phyloP scores from a whole-genome alignment of 2,329 filamentous ascomycete species.

The Colletotrichum tabaci region DNA sequence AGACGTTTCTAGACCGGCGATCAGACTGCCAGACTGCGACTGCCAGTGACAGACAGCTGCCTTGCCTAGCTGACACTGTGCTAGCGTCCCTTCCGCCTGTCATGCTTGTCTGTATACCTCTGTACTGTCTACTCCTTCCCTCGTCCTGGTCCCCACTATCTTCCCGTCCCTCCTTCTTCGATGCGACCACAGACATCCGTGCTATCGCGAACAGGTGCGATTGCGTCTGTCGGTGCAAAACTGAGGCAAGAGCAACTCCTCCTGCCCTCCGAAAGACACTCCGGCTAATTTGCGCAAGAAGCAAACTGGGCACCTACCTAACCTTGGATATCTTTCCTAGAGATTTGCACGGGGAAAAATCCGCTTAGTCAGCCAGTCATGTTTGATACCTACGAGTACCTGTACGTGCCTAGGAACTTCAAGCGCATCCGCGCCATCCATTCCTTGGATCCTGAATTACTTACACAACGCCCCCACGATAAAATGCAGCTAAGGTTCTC shows the following conservation, averaged over 20 bases:
- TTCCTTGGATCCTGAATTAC: neutral
- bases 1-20: slow-evolving; percentile 13
- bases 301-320: no score
- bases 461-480: neutral
- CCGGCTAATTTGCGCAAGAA: neutral
- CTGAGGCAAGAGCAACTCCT: neutral
- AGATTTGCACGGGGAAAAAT: neutral
- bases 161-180: slow-evolving; percentile 37
- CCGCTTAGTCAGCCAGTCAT: neutral
- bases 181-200: slow-evolving; percentile 2
- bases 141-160: slow-evolving; percentile 16
- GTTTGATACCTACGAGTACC: neutral
- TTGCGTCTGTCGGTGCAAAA: neutral
- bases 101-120: neutral
- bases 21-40: slow-evolving; percentile 10
- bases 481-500: neutral
- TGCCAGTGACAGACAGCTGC: slow-evolving; percentile 19
- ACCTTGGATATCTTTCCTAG: neutral
- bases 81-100: slow-evolving; percentile 18
- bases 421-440: slow-evolving; percentile 20
- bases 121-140: neutral
- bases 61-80: slow-evolving; percentile 32
- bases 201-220: slow-evolving; percentile 13
- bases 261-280: neutral
- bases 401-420: neutral